Evolutionary conservation across 495 filamentous ascomycete species (phyloP), one percentile per base, ranked within the genome.

Genomic region (Sabuloglossum arenarium): DNA sequence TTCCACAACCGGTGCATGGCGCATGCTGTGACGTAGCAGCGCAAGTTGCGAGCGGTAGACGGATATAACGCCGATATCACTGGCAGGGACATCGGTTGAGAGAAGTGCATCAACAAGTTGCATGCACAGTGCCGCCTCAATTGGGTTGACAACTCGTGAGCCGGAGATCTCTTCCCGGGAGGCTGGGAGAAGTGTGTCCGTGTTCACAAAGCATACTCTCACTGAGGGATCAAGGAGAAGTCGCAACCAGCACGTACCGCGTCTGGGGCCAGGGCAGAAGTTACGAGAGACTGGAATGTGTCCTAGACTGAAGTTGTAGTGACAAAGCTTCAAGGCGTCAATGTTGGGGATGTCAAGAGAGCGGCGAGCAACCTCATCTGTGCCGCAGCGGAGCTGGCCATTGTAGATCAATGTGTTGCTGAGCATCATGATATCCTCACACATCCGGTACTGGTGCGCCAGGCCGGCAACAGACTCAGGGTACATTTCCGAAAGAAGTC

Each of bases 401-500:
- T 81, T 74, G 68, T 98, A 98, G 64, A 98, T 95, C 28, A 98
- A 79, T 6, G 77, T 85, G 69, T 96, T 97, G 55, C 86, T 88
- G 25, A 98, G 76, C 12, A 79, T 75, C 91, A 97, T 97, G 54
- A 98, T 84, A 30, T 97, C 90, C 50, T 88, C 82, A 62, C 86
- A 93, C 91, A 98, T 98, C 61, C 91, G 87, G 62, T 98, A 98
- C 65, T 98, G 91, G 61, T 94, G 87, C 62, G 89, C 88, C 1
- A 98, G 79, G 59, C 83, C 89, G 60, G 89, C 84, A 11, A 97
- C 88, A 0, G 88, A 86, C 24, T 76, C 65, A 0, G 91, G 91
- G 59, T 96, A 88, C 0, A 75, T 75, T 61, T 97, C 90, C 16
- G 85, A 95, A 24, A 98, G 78, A 10, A 88, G 71, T 61, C 91